Conservation (phyloP, 208 protist species). For the Wallacemonas sp. region DNA sequence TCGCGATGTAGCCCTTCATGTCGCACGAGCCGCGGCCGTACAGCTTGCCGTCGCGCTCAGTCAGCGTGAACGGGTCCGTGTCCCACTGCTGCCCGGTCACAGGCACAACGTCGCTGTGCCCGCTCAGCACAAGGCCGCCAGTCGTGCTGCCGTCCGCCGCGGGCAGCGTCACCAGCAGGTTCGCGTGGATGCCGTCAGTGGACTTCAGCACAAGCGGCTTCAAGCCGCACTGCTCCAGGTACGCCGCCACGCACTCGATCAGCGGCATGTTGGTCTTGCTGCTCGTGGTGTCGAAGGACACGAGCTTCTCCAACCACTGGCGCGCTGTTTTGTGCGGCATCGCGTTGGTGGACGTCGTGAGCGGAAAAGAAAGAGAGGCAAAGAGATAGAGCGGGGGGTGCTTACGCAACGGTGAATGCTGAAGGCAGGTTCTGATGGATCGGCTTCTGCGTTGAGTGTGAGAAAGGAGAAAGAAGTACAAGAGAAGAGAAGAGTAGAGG, state of each 20-base stretch:
- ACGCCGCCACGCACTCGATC: constrained; percentile 31
- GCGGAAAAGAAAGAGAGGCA: background rate
- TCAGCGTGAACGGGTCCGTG: constrained; percentile 50
- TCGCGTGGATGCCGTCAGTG: constrained; percentile 38
- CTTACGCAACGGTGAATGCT: no score
- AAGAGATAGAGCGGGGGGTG: background rate
- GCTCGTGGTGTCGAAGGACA: constrained; percentile 57
- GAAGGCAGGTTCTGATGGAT: no score
- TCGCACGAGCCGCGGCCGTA: constrained; percentile 60
- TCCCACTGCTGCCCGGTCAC: constrained; percentile 68
- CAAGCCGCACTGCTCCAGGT: constrained; percentile 27
- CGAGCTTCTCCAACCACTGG: constrained; percentile 46
- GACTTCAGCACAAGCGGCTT: no score
- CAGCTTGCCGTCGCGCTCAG: constrained; percentile 42
- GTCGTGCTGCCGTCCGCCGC: constrained; percentile 27
- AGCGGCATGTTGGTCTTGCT: constrained; percentile 46
- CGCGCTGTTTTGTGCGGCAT: background rate
- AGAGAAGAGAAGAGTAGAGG: background rate
- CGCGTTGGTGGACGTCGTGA: no score
- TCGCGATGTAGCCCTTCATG: constrained; percentile 63
- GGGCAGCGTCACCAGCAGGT: constrained; percentile 56
- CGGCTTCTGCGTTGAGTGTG: no score
- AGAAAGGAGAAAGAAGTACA: no score
- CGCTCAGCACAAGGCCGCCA: constrained; percentile 49
- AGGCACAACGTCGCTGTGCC: constrained; percentile 72